Base-by-base conservation (phyloP, 495 filamentous ascomycete species). In the Penicillium parvum region DNA sequence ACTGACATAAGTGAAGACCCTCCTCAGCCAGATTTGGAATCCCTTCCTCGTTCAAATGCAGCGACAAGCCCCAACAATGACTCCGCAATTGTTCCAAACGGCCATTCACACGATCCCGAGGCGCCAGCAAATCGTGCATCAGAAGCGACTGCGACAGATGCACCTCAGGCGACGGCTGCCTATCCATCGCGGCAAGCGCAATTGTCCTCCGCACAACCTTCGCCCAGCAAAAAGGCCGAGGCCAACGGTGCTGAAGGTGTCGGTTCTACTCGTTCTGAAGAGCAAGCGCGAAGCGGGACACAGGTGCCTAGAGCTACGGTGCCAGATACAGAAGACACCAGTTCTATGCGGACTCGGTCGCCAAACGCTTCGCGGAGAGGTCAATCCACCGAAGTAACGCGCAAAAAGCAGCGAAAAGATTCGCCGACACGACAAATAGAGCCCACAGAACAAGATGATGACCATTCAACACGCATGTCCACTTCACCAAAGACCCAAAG, bases 1-100 rank as follows among this genome's bases (percentile, higher is more conserved):
- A 36, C 38, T 52, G 37, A 56, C 21, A 1, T 18, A 8, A 18
- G 11, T 17, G 14, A 48, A 63, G 61, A 55, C 17, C 27, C 49
- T 25, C 40, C 55, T 12, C 23, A 28, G 32, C 28, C 28, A 30
- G 2, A 15, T 30, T 7, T 15, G 28, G 16, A 7, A 40, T 25
- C 7, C 45, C 42, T 3, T 44, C n/a, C 46, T 2, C 18, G 38
- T 17, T 28, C 12, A 33, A 42, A 40, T 21, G 30, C 8, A 14
- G n/a, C 19, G 43, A 21, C 50, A 21, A 39, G 2, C 32, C 10
- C 29, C 35, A 29, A 18, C 5, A 28, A 19, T 7, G 35, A 36
- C 22, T 29, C 47, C 7, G 21, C 18, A 18, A 6, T 38, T 10
- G 28, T 25, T 9, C 26, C 45, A 27, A 50, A 56, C 50, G 52